Base-by-base conservation (phyloP, 495 filamentous ascomycete genomes). In the Terfezia claveryi region DNA sequence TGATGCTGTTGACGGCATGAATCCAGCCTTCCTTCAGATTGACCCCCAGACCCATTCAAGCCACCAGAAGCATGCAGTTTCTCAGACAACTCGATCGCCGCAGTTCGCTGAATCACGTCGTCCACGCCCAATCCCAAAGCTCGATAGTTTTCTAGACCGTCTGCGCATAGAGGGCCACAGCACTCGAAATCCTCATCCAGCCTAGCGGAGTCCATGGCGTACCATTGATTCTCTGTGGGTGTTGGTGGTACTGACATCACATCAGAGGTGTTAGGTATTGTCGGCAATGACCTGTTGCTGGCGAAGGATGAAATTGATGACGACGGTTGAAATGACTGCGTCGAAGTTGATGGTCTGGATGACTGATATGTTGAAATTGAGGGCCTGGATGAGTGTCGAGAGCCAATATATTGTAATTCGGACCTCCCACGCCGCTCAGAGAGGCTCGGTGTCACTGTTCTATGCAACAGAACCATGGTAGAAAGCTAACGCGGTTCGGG, bases 341-440 rank as follows among this genome's bases (percentile, higher is more conserved):
- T 46, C 14, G 41, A 46, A 5, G 41, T 46, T 46, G 41, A 46
- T 14, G 4, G 41, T 9, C 41, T 14, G 41, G 61, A 37, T 54
- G 62, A 54, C n/a, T 56, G 54, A 32, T 20, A 20, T 46, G 41
- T 46, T 14, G 41, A 46, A 14, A 8, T 46, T 46, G 41, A 46
- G 17, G 41, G 41, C 17, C 41, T 14, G 41, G 61, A 37, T 51
- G 62, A 54, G 17, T 56, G 54, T 27, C 60, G 54, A 16, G 63
- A 62, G 36, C 62, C 59, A 23, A 65, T 54, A 41, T 57, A 62
- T 41, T 65, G 63, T 49, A 65, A 46, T 36, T 65, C 63, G 37
- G 63, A 59, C 52, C 62, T 65, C 38, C 63, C 63, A 10, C 63
- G 63, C 14, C 63, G 57, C 37, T 65, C 63, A 37, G 63, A 64